A percentile compares a stretch with the other conserved stretches of the same genome.
phyloP scores from a whole-genome alignment of 129 eudicot genomes.

The Glebionis coronaria region DNA sequence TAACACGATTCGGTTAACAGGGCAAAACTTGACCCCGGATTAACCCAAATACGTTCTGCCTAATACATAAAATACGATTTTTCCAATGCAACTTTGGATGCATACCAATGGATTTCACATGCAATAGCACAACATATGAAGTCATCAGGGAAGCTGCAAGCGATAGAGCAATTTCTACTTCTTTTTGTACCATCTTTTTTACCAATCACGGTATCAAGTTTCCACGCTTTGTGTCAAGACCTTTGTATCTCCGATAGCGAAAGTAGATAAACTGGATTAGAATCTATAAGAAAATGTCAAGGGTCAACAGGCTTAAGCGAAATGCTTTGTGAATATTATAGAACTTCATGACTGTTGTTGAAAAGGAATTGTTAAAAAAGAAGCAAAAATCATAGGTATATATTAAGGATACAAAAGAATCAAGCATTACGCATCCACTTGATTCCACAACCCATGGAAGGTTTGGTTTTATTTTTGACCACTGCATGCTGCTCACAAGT shows the following conservation, averaged over 20 bases:
- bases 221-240: conserved; percentile 28
- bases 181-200: not conserved
- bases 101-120: not conserved
- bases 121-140: not conserved
- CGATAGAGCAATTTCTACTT: conserved; percentile 2
- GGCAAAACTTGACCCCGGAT: too few species aligned
- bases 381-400: not conserved
- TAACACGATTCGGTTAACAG: too few species aligned
- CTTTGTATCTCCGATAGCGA: conserved; percentile 28
- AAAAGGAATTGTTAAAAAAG: not conserved
- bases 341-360: not conserved
- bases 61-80: not conserved
- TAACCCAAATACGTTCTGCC: conserved; percentile 2
- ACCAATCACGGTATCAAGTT: conserved; percentile 20
- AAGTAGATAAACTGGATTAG: conserved; percentile 62
- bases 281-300: conserved; percentile 51
- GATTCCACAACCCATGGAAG: conserved; percentile 90
- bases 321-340: not conserved
- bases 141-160: not conserved
- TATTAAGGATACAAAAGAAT: conserved; percentile 71
- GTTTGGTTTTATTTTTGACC: conserved; percentile 65
- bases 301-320: conserved; percentile 18
- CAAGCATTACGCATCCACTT: conserved; percentile 77
- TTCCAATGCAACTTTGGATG: not conserved
- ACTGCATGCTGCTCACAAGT: conserved; percentile 72